Evolutionary conservation across 2,329 filamentous ascomycete species (phyloP), one percentile per base, ranked within the genome.

Genomic region (Aspergillus sp.): DNA sequence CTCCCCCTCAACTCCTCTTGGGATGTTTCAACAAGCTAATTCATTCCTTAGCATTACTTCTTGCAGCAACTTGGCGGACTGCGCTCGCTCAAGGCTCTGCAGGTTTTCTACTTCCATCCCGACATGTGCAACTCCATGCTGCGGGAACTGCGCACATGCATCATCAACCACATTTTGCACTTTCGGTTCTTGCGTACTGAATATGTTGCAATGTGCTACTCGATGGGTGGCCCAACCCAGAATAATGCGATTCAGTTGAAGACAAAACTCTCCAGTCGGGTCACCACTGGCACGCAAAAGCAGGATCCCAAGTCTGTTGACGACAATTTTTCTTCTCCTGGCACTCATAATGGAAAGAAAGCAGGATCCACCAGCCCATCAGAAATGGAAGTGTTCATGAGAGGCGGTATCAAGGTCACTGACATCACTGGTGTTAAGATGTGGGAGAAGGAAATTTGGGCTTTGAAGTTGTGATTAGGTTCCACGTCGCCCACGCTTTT

Each of bases 371-470:
- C 9, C 33, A 10, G 9, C 12, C 12, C 32, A 35, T 42, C 33
- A 3, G 33, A 42, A 33, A 27, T 29, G 12, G 42, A 42, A 12
- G 31, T 45, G 32, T 31, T 43, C 11, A 12, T 41, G 30, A 41
- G 41, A 6, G 39, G 40, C 32, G 27, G 19, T 19, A 19, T 48
- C 28, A 48, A 49, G 27, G n/a, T 51, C n/a, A 27, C 45, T 19
- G 50, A 58, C 5, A 48, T 51, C 29, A 12, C 19, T 5, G 55
- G 49, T 12, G 43, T 58, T 37, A 57, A 52, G 39, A 51, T 60
- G 39, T 60, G 58, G 58, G 40, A 56, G 34, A 52, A 50, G 35
- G 49, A 51, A 10, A 43, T 50, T 7, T 60, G 54, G 49, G 34
- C 41, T 33, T 42, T 51, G 13, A 58, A 32, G 36, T 44, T 58